phyloP scores from a whole-genome alignment of 1,284 basidiomycete genomes.

The Coniferiporia sulphurascens region DNA sequence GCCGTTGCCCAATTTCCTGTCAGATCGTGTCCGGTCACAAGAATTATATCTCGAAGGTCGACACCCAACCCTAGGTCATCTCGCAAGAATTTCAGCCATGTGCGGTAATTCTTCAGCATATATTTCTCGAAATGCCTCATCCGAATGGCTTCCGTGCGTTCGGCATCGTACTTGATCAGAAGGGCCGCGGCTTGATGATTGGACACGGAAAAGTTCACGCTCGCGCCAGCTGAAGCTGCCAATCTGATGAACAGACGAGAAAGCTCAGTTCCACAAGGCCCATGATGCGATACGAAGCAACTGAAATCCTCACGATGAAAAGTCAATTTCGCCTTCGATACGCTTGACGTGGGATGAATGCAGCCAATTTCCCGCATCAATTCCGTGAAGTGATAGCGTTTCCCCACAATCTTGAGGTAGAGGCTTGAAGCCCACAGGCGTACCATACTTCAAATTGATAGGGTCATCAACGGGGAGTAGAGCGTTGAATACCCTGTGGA shows the following conservation, averaged over 20 bases:
- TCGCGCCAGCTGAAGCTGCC: not conserved
- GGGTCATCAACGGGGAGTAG: not conserved
- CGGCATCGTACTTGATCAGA: not conserved
- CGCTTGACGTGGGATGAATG: not conserved
- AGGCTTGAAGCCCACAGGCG: not conserved
- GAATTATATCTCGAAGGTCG: not conserved
- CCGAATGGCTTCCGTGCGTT: not conserved
- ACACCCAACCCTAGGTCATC: not conserved
- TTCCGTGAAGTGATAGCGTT: not conserved
- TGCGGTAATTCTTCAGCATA: not conserved
- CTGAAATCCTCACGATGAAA: not conserved
- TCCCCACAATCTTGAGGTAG: not conserved
- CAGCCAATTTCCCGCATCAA: not conserved
- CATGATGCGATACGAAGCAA: no score
- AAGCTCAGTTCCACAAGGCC: no score
- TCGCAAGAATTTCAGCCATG: not conserved
- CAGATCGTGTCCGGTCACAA: constrained; percentile 1
- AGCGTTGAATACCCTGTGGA: constrained; percentile 2
- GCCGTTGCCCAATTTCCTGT: constrained; percentile 5
- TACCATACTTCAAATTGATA: not conserved
- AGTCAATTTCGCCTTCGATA: not conserved
- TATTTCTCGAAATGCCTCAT: not conserved
- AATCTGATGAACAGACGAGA: not conserved
- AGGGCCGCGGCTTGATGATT: not conserved
- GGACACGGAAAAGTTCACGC: not conserved